Evolutionary conservation across 495 filamentous ascomycete species (phyloP).

Genomic region (Penicillium pancosmium): DNA sequence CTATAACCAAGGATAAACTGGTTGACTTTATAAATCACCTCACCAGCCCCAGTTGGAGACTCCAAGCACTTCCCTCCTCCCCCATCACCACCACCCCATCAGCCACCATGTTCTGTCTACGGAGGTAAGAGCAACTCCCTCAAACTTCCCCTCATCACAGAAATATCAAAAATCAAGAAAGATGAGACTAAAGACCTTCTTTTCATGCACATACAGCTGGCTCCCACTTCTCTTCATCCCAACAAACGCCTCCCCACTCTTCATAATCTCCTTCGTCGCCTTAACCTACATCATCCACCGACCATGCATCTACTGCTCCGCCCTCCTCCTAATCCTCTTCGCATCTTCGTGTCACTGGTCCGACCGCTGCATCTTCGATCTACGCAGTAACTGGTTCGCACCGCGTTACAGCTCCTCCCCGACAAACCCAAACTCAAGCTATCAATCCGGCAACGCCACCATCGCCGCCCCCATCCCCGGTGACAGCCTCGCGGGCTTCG

Average conservation of each 20-base stretch:
- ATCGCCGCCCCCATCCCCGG: slow-evolving; percentile 22
- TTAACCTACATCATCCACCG: slow-evolving; percentile 89
- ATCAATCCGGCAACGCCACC: slow-evolving; percentile 22
- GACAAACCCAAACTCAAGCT: slow-evolving; percentile 15
- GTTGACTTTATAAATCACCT: neutral
- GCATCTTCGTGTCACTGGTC: slow-evolving; percentile 89
- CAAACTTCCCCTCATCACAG: no score
- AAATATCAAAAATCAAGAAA: no score
- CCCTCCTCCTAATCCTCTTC: slow-evolving; percentile 86
- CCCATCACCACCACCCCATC: neutral
- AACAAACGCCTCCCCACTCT: slow-evolving; percentile 78
- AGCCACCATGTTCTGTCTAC: slow-evolving; percentile 75
- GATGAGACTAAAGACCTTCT: no score
- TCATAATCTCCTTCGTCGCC: slow-evolving; percentile 88
- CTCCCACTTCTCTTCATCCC: slow-evolving; percentile 51
- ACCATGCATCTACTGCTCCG: slow-evolving; percentile 88
- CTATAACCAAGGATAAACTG: neutral
- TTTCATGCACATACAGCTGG: slow-evolving; percentile 27
- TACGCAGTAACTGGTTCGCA: slow-evolving; percentile 81
- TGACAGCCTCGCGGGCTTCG: slow-evolving; percentile 49
- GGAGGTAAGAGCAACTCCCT: slow-evolving; percentile 59
- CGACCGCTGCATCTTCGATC: slow-evolving; percentile 85
- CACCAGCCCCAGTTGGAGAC: slow-evolving; percentile 6
- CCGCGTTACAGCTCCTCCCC: slow-evolving; percentile 52
- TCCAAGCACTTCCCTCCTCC: neutral